Base-by-base conservation (phyloP, 768 basidiomycete genomes). In the Termitomyces sp. region DNA sequence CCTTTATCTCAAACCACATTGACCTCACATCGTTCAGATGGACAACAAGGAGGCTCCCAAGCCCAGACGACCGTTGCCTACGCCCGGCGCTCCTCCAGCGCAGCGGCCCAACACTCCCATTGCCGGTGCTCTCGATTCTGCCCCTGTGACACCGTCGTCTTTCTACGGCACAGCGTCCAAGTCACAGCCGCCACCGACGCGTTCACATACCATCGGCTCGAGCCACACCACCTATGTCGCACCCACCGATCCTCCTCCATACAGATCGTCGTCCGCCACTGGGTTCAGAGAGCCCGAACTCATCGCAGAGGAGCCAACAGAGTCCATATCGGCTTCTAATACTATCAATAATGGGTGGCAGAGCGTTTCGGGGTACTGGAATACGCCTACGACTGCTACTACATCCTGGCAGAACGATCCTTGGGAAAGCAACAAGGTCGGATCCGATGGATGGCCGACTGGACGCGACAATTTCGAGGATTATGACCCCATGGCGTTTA, bases 241-340 rank as follows among this genome's bases (percentile, higher is more conserved):
- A 9, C 72, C 77, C 18, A 60, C 65, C 18, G 73, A 72, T 38
- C 76, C 80, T 18, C 78, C 80, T 20, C 69, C 73, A 15, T 79
- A 79, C 62, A 63, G 68, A 18, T 66, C 74, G 11, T 57, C 73
- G 15, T 64, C 67, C 44, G 72, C 69, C 46, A 67, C 72, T 13
- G 74, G 70, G 20, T 86, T 78, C 70, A 81, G 84, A 32, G 84
- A 87, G 69, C 84, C 85, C 0, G 84, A 87, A 67, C 75, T 84
- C 12, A 77, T 86, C 2, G 67, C 71, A 33, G 84, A 82, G 42
- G 75, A 75, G n/a, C 68, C 72, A 45, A 68, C 76, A 39, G 63
- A 55, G 16, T 20, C 52, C 22, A 2, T 54, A 18, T 38, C 38
- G 9, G 24, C 24, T 28, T 28, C 28, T 28, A 28, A 28, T 28